phyloP scores from a whole-genome alignment of 345 rosid species.

The Dipteronia dyeriana region DNA sequence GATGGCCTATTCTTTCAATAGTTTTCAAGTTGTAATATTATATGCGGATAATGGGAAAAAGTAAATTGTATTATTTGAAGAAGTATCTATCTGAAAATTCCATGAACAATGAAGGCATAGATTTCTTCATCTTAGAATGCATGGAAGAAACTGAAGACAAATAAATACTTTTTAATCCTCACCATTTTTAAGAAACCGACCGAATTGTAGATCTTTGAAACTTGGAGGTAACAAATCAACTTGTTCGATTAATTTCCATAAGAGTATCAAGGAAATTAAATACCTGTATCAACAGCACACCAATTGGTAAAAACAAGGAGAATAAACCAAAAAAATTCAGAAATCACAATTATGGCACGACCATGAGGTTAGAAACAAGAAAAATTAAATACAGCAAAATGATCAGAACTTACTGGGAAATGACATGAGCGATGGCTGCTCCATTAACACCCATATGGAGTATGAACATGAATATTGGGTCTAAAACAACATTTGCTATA shows the following conservation, averaged over 20 bases:
- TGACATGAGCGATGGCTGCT: conserved; percentile 72
- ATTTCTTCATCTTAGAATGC: not conserved
- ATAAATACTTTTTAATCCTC: conserved; percentile 7
- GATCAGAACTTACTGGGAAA: conserved; percentile 29
- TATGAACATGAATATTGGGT: conserved; percentile 51
- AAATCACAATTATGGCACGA: not conserved
- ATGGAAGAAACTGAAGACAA: not conserved
- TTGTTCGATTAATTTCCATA: conserved; percentile 35
- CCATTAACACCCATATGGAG: conserved; percentile 52
- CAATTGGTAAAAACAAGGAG: not conserved
- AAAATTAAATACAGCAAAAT: not conserved
- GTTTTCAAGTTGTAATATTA: not conserved
- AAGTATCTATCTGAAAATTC: not conserved
- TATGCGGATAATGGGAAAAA: not conserved
- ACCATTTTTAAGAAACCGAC: conserved; percentile 47
- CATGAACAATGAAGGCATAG: not conserved
- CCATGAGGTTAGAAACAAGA: not conserved
- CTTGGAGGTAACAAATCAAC: conserved; percentile 40
- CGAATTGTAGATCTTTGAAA: conserved; percentile 37
- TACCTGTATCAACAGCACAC: conserved; percentile 30
- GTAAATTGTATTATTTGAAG: not conserved
- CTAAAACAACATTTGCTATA: conserved; percentile 45
- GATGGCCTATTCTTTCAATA: not conserved
- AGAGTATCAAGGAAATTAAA: conserved; percentile 31
- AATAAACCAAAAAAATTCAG: not conserved